Percentiles rank a stretch among this genome's conserved stretches.
phyloP scores from a whole-genome alignment of 140 eudicot species.

The Senecio squalidus region DNA sequence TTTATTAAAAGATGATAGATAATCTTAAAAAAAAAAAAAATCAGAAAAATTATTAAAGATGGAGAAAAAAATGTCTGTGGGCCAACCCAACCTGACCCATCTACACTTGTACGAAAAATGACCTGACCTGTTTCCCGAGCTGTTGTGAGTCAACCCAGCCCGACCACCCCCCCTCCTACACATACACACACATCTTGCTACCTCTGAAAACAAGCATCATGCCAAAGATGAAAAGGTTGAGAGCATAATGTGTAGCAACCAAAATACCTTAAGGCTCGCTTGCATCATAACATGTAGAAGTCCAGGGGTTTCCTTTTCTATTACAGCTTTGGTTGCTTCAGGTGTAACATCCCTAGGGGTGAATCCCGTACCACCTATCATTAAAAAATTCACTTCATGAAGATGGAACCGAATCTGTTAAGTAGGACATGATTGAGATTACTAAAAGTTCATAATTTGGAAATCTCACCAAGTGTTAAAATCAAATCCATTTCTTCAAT shows the following conservation, averaged over 20 bases:
- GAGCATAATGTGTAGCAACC: neutral
- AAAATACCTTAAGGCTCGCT: slow-evolving; percentile 86
- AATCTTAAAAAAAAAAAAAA: no score
- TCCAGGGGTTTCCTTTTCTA: slow-evolving; percentile 94
- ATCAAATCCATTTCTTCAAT: slow-evolving; percentile 77
- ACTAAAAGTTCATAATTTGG: slow-evolving; percentile 1
- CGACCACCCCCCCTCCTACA: no score
- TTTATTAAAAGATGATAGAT: no score
- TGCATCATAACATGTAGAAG: slow-evolving; percentile 93
- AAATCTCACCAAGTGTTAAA: slow-evolving; percentile 70
- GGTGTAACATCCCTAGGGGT: slow-evolving; percentile 97
- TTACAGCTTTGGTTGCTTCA: slow-evolving; percentile 84
- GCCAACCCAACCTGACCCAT: no score
- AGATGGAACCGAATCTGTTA: neutral
- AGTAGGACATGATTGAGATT: neutral
- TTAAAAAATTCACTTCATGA: slow-evolving; percentile 5
- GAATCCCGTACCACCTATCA: slow-evolving; percentile 91
- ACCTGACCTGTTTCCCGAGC: no score
- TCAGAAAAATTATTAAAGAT: no score
- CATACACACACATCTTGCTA: no score
- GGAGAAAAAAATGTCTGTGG: no score
- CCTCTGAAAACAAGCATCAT: no score
- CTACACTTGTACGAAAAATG: no score
- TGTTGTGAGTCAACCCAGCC: no score
- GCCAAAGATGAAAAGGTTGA: no score